These are phyloP conservation scores for Pterocarpus santalinus DNA, from an alignment of 306 rosid genomes.

Conservation along the genomic window DNA sequence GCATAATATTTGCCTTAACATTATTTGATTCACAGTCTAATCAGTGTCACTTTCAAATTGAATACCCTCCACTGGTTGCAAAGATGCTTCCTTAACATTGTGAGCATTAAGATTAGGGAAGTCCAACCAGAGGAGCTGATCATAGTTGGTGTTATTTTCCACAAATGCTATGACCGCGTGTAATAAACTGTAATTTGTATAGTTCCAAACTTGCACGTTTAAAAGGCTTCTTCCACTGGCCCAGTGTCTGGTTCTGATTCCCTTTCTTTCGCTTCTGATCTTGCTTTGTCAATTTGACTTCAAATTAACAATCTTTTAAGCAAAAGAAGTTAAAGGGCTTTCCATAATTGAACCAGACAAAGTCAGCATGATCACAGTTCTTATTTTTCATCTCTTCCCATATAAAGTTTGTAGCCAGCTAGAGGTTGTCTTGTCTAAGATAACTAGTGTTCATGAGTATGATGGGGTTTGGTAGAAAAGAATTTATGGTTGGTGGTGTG, in stretches of 20 bases:
- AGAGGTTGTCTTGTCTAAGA: too few species aligned
- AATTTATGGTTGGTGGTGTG: neutral
- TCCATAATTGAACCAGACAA: neutral
- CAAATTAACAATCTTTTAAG: slow-evolving; percentile 25
- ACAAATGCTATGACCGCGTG: too few species aligned
- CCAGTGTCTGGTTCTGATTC: neutral
- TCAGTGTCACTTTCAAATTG: neutral
- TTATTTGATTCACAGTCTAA: neutral
- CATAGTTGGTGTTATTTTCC: too few species aligned
- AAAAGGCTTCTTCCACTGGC: too few species aligned
- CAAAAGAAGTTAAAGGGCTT: slow-evolving; percentile 6
- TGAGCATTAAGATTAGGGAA: too few species aligned
- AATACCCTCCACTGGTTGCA: neutral
- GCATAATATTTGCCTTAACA: neutral
- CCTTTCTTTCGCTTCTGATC: too few species aligned
- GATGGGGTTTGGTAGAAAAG: neutral
- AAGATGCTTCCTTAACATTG: neutral
- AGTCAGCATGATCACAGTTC: neutral
- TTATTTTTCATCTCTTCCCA: too few species aligned
- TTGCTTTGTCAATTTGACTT: neutral
- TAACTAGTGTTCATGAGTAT: neutral
- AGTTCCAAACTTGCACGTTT: too few species aligned
- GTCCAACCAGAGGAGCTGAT: too few species aligned
- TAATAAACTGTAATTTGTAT: too few species aligned
- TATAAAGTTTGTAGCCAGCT: too few species aligned